Evolutionary conservation across 2,329 filamentous ascomycete genomes (phyloP).

Genomic region (Hirsutella thompsonii): DNA sequence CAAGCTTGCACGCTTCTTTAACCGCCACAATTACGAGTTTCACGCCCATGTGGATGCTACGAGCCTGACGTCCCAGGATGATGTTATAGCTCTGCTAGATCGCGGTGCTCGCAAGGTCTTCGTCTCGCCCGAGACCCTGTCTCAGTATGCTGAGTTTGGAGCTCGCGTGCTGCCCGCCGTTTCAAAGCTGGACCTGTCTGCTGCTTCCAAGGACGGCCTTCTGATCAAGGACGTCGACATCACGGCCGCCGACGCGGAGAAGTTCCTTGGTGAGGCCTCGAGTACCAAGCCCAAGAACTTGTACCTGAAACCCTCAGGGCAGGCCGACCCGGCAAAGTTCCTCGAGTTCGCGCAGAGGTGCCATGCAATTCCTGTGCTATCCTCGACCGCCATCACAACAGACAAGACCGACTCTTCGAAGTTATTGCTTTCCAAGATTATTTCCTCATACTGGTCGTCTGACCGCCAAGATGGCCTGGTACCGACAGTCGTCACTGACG

Average conservation of each 20-base stretch:
- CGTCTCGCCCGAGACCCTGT: conserved; percentile 57
- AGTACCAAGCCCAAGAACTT: conserved; percentile 31
- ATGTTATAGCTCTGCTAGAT: conserved; percentile 71
- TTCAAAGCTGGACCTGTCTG: conserved; percentile 29
- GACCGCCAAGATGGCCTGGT: conserved; percentile 77
- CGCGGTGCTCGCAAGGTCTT: conserved; percentile 77
- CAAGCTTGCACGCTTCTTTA: conserved; percentile 33
- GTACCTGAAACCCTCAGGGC: conserved; percentile 37
- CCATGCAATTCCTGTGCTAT: conserved; percentile 59
- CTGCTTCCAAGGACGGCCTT: conserved; percentile 34
- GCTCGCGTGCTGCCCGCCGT: conserved; percentile 42
- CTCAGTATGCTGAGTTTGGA: conserved; percentile 41
- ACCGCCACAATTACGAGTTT: conserved; percentile 35
- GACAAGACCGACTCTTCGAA: conserved; percentile 46
- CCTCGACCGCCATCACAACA: conserved; percentile 56
- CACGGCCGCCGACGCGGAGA: conserved; percentile 22
- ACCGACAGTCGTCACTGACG: conserved; percentile 83
- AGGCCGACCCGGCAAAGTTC: conserved; percentile 30
- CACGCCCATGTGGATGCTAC: conserved; percentile 68
- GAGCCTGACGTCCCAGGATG: conserved; percentile 51
- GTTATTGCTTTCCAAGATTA: conserved; percentile 50
- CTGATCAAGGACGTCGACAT: conserved; percentile 40
- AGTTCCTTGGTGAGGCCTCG: conserved; percentile 31
- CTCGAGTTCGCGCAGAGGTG: conserved; percentile 34
- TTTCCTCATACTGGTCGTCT: conserved; percentile 64